Base-by-base conservation (phyloP, 2,329 filamentous ascomycete genomes). In the Hypoxylon sp. region DNA sequence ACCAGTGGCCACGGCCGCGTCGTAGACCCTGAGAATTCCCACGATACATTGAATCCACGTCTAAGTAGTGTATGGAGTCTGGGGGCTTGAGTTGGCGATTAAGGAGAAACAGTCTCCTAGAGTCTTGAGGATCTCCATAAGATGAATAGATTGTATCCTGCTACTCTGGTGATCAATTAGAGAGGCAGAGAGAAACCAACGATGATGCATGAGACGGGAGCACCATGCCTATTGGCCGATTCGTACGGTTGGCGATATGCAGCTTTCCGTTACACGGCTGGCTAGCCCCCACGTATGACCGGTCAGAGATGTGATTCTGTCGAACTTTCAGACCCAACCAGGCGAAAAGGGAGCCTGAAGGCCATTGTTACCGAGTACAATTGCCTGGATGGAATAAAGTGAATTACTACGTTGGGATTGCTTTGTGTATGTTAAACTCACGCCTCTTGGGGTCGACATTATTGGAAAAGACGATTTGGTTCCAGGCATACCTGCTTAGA, bases 21-120 rank as follows among this genome's bases (percentile, higher is more conserved):
- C 51, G 54, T 19, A 14, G 37, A 10, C 69, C 69, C 24, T 24
- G 48, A 19, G 50, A 14, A 14, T 48, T 63, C 57, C 60, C 61
- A 33, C 57, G 66, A 65, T 66, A 48, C 60, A 71, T 62, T 14
- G 26, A 31, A 14, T 54, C 42, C 31, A 42, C n/a, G 24, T 53
- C 60, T 37, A 24, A 19, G 8, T 29, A 22, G 1, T 3, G n/a
- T n/a, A 1, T 9, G 26, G 29, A 39, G 44, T n/a, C n/a, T 22
- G 35, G 58, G n/a, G 10, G 9, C 39, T 31, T 52, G 17, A 51
- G 57, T 33, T 37, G 51, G 33, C 35, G 22, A 11, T 42, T 6
- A 35, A 33, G 22, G 31, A 22, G 24, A 10, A 17, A 2, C 24
- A 14, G 6, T 44, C 26, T 42, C 48, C 5, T 57, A 13, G 14